These are phyloP conservation scores for Candida vaughaniae DNA, from an alignment of 805 yeast species.

Conservation along the genomic window DNA sequence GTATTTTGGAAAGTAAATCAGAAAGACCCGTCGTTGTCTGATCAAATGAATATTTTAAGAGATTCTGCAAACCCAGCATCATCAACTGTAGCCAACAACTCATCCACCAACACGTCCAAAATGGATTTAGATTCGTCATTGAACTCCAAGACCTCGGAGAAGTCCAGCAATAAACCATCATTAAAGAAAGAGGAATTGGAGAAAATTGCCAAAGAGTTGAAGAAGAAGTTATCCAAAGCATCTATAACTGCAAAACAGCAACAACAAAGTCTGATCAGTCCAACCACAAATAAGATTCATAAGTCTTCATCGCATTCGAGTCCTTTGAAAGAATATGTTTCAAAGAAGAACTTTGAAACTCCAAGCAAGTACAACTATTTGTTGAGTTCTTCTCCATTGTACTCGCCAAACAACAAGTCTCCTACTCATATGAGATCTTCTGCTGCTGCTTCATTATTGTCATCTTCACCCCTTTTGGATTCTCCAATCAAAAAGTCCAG, in stretches of 20 bases:
- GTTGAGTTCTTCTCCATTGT: slow-evolving; percentile 29
- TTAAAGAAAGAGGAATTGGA: slow-evolving; percentile 45
- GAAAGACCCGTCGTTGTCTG: too few relatives aligned
- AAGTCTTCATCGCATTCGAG: slow-evolving; percentile 13
- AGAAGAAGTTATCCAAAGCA: slow-evolving; percentile 41
- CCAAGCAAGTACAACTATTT: slow-evolving; percentile 19
- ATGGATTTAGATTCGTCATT: slow-evolving; percentile 4
- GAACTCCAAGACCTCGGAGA: not conserved
- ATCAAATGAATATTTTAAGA: slow-evolving; percentile 8
- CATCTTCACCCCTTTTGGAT: slow-evolving; percentile 26
- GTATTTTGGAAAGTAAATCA: too few relatives aligned
- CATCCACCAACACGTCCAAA: not conserved
- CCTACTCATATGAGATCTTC: slow-evolving; percentile 41
- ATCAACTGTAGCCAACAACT: not conserved
- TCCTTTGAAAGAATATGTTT: slow-evolving; percentile 29
- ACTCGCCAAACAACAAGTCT: slow-evolving; percentile 38
- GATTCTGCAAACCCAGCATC: not conserved
- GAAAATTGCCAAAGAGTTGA: slow-evolving; percentile 42
- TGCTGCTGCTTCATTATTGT: slow-evolving; percentile 32
- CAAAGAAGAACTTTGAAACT: slow-evolving; percentile 21
- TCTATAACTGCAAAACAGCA: slow-evolving; percentile 44
- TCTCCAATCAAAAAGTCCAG: slow-evolving; percentile 32
- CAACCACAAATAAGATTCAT: slow-evolving; percentile 3
- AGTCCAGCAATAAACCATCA: slow-evolving; percentile 25
- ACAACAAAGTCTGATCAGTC: slow-evolving; percentile 1